A percentile compares a stretch with the other conserved stretches of the same genome.
These are phyloP conservation scores for Panicum miliaceum DNA, from an alignment of 176 grass and related monocot species.

Conservation along the genomic window DNA sequence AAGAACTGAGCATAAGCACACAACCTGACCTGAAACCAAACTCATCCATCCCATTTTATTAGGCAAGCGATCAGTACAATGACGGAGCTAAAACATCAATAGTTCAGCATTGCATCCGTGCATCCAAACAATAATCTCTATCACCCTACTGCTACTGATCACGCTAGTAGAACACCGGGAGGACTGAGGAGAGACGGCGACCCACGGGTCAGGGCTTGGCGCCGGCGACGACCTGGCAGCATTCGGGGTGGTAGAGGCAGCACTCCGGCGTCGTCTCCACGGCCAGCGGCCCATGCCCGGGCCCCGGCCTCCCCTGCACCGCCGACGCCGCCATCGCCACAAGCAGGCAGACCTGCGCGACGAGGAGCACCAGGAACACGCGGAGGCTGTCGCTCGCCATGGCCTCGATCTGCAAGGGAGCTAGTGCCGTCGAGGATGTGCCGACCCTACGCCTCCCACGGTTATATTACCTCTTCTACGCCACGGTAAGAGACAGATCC, in stretches of 20 bases:
- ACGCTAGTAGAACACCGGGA: not conserved
- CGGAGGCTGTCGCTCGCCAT: not conserved
- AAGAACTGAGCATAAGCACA: not conserved
- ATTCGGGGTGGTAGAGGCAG: conserved; percentile 36
- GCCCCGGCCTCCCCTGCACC: conserved; percentile 20
- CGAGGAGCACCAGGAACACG: conserved; percentile 13
- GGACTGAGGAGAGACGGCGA: not conserved
- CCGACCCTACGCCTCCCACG: not conserved
- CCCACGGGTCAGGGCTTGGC: not conserved
- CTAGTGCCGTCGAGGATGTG: not conserved
- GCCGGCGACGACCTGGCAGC: not conserved
- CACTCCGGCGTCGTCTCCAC: not conserved
- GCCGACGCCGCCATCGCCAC: conserved; percentile 23
- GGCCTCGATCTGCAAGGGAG: not conserved
- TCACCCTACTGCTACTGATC: not conserved
- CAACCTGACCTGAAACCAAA: not conserved
- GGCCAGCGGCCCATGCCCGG: not conserved
- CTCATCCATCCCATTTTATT: conserved; percentile 22
- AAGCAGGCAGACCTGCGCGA: conserved; percentile 36
- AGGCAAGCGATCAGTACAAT: not conserved
- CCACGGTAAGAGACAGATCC: not conserved
- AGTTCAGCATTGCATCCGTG: not conserved
- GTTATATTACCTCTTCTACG: not conserved
- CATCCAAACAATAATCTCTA: not conserved
- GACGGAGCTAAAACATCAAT: not conserved